A percentile compares a stretch with the other conserved stretches of the same genome.
Conservation (phyloP, 768 basidiomycete genomes). For the Lactifluus pinguis region DNA sequence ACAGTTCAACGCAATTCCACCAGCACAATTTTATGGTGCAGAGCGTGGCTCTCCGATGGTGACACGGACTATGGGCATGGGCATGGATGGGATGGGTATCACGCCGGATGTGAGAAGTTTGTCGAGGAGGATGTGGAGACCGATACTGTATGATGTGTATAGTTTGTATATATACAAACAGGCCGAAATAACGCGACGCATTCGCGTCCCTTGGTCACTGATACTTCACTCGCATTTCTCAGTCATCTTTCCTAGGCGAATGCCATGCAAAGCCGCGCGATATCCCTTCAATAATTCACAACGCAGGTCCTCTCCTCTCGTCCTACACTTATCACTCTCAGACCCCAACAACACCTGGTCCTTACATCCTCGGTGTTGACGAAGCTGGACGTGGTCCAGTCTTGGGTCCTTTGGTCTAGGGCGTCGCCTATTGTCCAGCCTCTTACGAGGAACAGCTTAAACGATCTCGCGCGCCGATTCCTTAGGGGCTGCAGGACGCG, state of each 20-base stretch:
- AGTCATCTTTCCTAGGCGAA: slow-evolving; percentile 2
- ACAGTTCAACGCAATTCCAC: slow-evolving; percentile 29
- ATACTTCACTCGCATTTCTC: background rate
- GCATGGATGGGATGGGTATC: too few species aligned
- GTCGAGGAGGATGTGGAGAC: slow-evolving; percentile 4
- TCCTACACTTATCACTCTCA: slow-evolving; percentile 78
- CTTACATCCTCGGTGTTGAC: slow-evolving; percentile 96
- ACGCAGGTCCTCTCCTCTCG: slow-evolving; percentile 46
- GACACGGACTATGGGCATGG: slow-evolving; percentile 9
- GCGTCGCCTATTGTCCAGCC: slow-evolving; percentile 84
- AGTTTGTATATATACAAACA: background rate
- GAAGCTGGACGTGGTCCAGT: slow-evolving; percentile 97
- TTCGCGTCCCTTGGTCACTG: background rate
- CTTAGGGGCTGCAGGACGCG: background rate
- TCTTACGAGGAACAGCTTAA: slow-evolving; percentile 65
- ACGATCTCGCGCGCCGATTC: slow-evolving; percentile 47
- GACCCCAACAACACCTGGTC: slow-evolving; percentile 56
- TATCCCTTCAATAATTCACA: slow-evolving; percentile 51
- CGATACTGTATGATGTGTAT: background rate
- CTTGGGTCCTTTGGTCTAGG: too few species aligned
- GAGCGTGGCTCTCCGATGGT: slow-evolving; percentile 20
- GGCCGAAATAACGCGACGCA: slow-evolving; percentile 17
- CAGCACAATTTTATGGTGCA: slow-evolving; percentile 33
- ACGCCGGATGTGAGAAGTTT: slow-evolving; percentile 19
- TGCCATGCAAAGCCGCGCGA: background rate